Conservation (phyloP, 768 basidiomycete genomes). For the Mycena capillaripes region DNA sequence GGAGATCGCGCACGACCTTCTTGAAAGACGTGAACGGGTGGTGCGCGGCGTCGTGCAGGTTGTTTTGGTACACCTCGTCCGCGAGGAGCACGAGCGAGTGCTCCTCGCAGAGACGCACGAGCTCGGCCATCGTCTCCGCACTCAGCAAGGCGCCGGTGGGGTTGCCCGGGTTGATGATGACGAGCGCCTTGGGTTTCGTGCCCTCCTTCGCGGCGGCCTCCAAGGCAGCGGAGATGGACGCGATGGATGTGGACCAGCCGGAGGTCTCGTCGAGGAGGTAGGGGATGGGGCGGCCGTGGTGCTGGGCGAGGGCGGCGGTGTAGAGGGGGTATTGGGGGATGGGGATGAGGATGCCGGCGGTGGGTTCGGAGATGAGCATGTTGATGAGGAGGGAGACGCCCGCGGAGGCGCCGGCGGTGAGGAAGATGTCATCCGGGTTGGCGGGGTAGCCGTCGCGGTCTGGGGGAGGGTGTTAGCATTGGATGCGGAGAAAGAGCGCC, state of each 20-base stretch:
- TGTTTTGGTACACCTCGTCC: constrained; percentile 98
- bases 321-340: constrained; percentile 99
- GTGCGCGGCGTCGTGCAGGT: constrained; percentile 70
- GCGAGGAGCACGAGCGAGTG: constrained; percentile 91
- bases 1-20: constrained; percentile 77
- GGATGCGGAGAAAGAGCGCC: neutral
- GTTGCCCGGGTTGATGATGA: constrained; percentile 99
- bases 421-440: constrained; percentile 78
- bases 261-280: constrained; percentile 88
- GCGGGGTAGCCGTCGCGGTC: constrained; percentile 93
- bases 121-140: constrained; percentile 74
- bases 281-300: constrained; percentile 83
- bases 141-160: constrained; percentile 93
- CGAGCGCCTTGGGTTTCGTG: constrained; percentile 82
- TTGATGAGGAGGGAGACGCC: constrained; percentile 92
- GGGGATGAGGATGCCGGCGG: constrained; percentile 95
- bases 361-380: constrained; percentile 79
- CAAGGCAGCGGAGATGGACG: constrained; percentile 80
- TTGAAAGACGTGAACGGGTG: constrained; percentile 96
- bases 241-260: constrained; percentile 67
- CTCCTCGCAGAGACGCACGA: constrained; percentile 89
- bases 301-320: constrained; percentile 93
- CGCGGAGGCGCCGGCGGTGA: constrained; percentile 94
- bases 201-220: constrained; percentile 74
- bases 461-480: constrained; percentile 49